Percentiles rank a stretch among this genome's conserved stretches.
Evolutionary conservation across 163 green algal genomes (phyloP).

Genomic region (Chloroidium sp.): DNA sequence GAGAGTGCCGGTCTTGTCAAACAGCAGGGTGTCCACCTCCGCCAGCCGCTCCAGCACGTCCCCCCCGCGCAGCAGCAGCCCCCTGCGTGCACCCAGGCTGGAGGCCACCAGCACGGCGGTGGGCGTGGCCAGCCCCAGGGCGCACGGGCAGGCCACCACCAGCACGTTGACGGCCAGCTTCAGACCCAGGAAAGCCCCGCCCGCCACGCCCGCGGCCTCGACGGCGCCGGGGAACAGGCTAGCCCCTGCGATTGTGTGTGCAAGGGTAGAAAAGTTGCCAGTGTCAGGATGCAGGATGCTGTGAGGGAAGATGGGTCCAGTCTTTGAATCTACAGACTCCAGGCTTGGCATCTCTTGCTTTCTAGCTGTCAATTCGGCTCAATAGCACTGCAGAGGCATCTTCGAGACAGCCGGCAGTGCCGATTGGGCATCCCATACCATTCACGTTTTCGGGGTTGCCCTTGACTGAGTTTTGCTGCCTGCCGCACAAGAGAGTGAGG

Average conservation of each 20-base stretch:
- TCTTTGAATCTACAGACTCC: background rate
- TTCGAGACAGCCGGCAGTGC: no score
- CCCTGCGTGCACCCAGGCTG: conserved; percentile 41
- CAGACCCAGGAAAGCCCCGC: conserved; percentile 44
- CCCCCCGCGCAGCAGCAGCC: conserved; percentile 49
- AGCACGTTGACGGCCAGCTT: conserved; percentile 81
- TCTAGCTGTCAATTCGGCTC: no score
- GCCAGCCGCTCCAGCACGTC: conserved; percentile 74
- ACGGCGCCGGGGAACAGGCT: conserved; percentile 11
- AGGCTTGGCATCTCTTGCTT: background rate
- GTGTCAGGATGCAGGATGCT: no score
- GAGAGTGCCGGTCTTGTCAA: conserved; percentile 98
- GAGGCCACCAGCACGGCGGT: conserved; percentile 72
- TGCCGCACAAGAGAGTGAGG: no score
- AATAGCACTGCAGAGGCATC: no score
- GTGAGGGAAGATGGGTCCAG: no score
- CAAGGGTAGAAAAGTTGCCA: no score
- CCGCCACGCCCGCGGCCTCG: background rate
- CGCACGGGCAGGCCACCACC: conserved; percentile 72
- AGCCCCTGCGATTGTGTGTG: background rate
- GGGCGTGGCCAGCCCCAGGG: conserved; percentile 66
- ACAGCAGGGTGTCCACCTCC: conserved; percentile 75
- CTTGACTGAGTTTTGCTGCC: no score
- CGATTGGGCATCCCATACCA: no score
- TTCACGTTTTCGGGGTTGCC: no score